phyloP scores from a whole-genome alignment of 441 rosid species.

The Kokia cookei region DNA sequence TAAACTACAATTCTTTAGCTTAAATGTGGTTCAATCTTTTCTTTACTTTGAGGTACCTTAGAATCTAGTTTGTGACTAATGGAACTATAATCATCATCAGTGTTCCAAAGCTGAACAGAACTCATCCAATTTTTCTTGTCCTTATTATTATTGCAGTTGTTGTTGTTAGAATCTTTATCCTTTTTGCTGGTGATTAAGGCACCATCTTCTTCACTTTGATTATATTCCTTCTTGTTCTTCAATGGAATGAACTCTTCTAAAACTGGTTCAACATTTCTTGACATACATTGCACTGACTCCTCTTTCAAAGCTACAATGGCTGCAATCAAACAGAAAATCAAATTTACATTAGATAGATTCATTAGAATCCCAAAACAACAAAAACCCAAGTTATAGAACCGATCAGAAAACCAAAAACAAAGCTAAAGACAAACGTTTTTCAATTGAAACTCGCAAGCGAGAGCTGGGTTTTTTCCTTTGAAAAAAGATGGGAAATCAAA shows the following conservation, averaged over 20 bases:
- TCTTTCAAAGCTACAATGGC: slow-evolving; percentile 59
- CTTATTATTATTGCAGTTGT: neutral
- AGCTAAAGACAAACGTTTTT: neutral
- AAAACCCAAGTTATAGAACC: slow-evolving; percentile 7
- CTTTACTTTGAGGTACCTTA: slow-evolving; percentile 32
- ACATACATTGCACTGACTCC: slow-evolving; percentile 41
- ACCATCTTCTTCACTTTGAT: slow-evolving; percentile 14
- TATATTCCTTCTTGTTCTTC: slow-evolving; percentile 24
- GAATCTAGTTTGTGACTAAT: slow-evolving; percentile 29
- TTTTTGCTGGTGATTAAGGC: slow-evolving; percentile 14
- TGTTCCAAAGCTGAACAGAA: slow-evolving; percentile 75
- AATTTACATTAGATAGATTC: neutral
- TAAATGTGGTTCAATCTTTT: neutral
- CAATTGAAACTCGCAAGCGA: neutral
- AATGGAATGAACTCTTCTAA: slow-evolving; percentile 77
- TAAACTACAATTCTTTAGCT: neutral
- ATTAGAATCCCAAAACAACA: slow-evolving; percentile 2
- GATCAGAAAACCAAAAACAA: neutral
- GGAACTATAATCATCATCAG: slow-evolving; percentile 23
- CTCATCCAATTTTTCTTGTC: slow-evolving; percentile 72
- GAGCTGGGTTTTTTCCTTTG: neutral
- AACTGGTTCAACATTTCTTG: slow-evolving; percentile 45
- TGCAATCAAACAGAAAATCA: slow-evolving; percentile 28
- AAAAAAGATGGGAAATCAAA: neutral
- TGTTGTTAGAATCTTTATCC: slow-evolving; percentile 26